These are phyloP conservation scores for Coniochaeta pulveracea DNA, from an alignment of 2,329 filamentous ascomycete species.

Conservation along the genomic window DNA sequence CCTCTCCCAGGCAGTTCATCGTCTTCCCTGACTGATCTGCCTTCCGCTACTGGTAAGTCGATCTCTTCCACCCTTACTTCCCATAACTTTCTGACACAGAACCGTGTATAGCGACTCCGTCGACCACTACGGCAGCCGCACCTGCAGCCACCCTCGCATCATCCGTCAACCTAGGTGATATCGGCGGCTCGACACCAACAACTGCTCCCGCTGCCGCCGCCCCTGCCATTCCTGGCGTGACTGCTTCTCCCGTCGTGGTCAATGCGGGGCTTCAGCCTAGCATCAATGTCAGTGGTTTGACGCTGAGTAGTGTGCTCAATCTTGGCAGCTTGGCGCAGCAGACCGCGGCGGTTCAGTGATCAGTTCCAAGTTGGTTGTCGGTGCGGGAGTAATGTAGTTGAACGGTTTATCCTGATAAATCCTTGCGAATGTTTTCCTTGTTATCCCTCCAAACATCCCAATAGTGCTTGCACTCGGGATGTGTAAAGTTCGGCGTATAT, in stretches of 20 bases:
- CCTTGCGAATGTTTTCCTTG: too few relatives aligned
- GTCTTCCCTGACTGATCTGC: conserved; percentile 4
- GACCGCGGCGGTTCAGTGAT: conserved; percentile 10
- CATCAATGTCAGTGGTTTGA: conserved; percentile 28
- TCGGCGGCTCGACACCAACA: conserved; percentile 11
- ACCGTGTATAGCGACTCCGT: too few relatives aligned
- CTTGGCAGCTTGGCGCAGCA: conserved; percentile 28
- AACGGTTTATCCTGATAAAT: too few relatives aligned
- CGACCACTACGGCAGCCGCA: not conserved
- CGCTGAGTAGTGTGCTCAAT: conserved; percentile 29
- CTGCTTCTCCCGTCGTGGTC: conserved; percentile 13
- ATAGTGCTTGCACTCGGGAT: too few relatives aligned
- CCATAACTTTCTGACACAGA: not conserved
- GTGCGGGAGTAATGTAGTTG: too few relatives aligned
- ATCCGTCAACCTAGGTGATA: conserved; percentile 16
- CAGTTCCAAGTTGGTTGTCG: too few relatives aligned
- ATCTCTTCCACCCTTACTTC: not conserved
- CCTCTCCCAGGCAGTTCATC: conserved; percentile 5
- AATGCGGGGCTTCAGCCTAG: conserved; percentile 13
- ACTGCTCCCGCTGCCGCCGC: conserved; percentile 11
- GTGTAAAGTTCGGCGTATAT: too few relatives aligned
- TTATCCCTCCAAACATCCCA: too few relatives aligned
- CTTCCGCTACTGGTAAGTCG: conserved; percentile 2
- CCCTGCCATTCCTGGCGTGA: conserved; percentile 10
- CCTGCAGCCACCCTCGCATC: conserved; percentile 11